Conservation (phyloP, 192 early-diverging fungal genomes). For the Backusella circina region DNA sequence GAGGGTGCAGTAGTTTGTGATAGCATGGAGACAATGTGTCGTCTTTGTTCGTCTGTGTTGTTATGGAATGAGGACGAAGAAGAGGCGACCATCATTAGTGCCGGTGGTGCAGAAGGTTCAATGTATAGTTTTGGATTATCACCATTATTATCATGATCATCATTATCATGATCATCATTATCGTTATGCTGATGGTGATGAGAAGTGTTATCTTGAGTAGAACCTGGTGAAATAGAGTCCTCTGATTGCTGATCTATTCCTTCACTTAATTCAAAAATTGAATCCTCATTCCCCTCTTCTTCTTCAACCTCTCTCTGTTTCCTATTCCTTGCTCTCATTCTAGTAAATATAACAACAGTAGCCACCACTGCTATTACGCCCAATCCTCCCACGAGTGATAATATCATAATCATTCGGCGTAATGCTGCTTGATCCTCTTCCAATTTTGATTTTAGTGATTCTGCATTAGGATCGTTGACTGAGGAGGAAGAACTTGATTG, state of each 20-base stretch:
- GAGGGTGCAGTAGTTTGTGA: slow-evolving; percentile 1
- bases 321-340: neutral
- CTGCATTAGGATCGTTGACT: neutral
- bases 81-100: neutral
- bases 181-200: neutral
- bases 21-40: neutral
- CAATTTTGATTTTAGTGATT: slow-evolving; percentile 10
- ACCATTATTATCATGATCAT: neutral
- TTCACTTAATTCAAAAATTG: neutral
- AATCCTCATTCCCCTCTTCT: neutral
- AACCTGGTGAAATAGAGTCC: neutral
- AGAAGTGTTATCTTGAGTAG: neutral
- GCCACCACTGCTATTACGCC: slow-evolving; percentile 9
- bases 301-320: neutral
- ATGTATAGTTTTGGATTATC: neutral
- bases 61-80: neutral
- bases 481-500: neutral
- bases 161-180: neutral
- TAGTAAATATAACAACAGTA: slow-evolving; percentile 11
- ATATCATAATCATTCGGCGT: slow-evolving; percentile 18
- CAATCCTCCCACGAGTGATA: slow-evolving; percentile 17
- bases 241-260: neutral
- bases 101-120: slow-evolving; percentile 10
- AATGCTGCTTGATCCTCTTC: slow-evolving; percentile 21
- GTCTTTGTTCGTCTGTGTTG: neutral